Conservation (phyloP, 805 yeast genomes). For the Candida railenensis region DNA sequence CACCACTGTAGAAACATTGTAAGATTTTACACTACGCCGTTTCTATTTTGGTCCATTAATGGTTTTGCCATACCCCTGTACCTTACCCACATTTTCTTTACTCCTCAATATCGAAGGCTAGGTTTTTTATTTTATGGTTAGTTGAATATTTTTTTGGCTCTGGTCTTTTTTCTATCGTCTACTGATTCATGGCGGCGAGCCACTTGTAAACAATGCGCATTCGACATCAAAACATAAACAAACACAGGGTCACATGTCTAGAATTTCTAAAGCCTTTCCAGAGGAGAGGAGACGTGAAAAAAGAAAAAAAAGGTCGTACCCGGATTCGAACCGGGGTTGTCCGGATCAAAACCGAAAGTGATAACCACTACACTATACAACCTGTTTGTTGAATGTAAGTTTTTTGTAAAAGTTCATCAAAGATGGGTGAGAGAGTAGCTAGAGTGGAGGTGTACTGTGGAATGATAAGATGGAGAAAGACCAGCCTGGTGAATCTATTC, state of each 20-base stretch:
- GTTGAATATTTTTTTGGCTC: neutral
- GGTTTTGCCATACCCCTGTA: no score
- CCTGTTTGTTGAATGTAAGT: slow-evolving; percentile 14
- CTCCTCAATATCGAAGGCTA: no score
- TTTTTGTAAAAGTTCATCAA: no score
- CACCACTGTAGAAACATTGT: no score
- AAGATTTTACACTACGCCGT: no score
- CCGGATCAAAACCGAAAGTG: slow-evolving; percentile 80
- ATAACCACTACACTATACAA: slow-evolving; percentile 77
- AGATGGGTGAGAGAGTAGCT: no score
- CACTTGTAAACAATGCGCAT: slow-evolving; percentile 1
- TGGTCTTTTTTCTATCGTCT: slow-evolving; percentile 1
- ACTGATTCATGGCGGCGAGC: slow-evolving; percentile 1
- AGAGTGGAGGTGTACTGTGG: no score
- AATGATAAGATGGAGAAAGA: no score
- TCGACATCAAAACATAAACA: slow-evolving; percentile 1
- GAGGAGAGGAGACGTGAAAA: neutral
- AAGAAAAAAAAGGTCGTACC: slow-evolving; percentile 56
- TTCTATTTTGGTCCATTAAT: no score
- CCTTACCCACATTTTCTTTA: neutral
- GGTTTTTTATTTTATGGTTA: neutral
- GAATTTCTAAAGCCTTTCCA: neutral
- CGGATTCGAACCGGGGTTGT: slow-evolving; percentile 86
- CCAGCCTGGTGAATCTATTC: no score
- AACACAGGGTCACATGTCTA: neutral